These are phyloP conservation scores for Leucoagaricus sp. DNA, from an alignment of 1,284 basidiomycete genomes.

Conservation along the genomic window DNA sequence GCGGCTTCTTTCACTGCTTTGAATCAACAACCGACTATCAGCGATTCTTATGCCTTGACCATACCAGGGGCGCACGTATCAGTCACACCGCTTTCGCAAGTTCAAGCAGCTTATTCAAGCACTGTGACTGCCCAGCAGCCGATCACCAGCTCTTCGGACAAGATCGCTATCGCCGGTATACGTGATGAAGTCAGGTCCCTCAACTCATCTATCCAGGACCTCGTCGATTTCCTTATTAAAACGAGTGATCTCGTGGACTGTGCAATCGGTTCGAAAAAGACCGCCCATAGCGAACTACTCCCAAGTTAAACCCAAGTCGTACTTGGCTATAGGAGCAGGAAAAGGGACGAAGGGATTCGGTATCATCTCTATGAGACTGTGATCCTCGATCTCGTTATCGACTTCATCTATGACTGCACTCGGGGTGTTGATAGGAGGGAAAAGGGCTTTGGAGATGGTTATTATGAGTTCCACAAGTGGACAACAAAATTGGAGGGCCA, in stretches of 20 bases:
- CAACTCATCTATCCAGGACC: neutral
- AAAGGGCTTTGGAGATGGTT: neutral
- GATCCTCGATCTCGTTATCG: neutral
- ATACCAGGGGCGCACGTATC: too few relatives aligned
- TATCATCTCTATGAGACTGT: neutral
- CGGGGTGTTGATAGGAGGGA: neutral
- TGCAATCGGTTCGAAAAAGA: neutral
- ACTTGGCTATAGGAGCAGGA: neutral
- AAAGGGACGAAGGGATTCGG: neutral
- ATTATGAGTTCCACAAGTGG: neutral
- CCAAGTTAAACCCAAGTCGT: neutral
- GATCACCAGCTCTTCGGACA: neutral
- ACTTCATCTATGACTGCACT: neutral
- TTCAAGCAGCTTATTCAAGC: neutral
- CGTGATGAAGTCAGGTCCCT: neutral
- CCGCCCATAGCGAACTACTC: neutral
- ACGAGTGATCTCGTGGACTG: neutral
- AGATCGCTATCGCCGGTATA: neutral
- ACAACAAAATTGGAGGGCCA: neutral
- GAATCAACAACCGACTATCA: too few relatives aligned
- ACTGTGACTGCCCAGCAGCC: too few relatives aligned
- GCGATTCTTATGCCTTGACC: too few relatives aligned
- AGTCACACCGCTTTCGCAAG: too few relatives aligned
- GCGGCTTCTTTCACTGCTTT: too few relatives aligned
- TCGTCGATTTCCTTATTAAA: neutral